A percentile compares a stretch with the other conserved stretches of the same genome.
These are phyloP conservation scores for Nannizziopsis barbatae DNA, from an alignment of 2,329 filamentous ascomycete species.

Conservation along the genomic window DNA sequence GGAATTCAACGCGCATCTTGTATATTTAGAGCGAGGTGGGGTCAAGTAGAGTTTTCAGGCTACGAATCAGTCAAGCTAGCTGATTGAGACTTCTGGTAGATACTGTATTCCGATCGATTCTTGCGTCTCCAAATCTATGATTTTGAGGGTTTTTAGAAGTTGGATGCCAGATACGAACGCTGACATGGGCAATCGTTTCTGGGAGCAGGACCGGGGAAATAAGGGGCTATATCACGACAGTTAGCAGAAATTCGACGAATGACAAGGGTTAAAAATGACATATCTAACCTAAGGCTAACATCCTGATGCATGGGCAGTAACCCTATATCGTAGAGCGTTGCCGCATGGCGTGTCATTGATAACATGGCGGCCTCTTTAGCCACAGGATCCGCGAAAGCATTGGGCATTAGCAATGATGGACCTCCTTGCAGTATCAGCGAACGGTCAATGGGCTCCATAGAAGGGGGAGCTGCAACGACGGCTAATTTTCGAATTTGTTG, in stretches of 20 bases:
- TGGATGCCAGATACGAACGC: constrained; percentile 42
- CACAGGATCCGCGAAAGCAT: constrained; percentile 41
- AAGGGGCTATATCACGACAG: constrained; percentile 28
- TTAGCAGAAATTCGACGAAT: constrained; percentile 22
- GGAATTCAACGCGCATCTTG: too few species aligned
- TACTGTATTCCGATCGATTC: constrained; percentile 47
- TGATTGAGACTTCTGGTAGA: constrained; percentile 44
- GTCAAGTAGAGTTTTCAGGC: too few species aligned
- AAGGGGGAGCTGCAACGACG: constrained; percentile 40
- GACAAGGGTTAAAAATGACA: not conserved
- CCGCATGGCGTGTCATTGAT: constrained; percentile 41
- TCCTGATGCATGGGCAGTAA: constrained; percentile 48
- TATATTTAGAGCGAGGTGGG: too few species aligned
- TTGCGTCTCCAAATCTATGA: constrained; percentile 46
- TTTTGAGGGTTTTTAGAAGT: constrained; percentile 42
- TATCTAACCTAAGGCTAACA: constrained; percentile 24
- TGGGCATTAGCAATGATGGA: constrained; percentile 28
- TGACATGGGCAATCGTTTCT: constrained; percentile 45
- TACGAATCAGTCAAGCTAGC: too few species aligned
- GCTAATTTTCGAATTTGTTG: constrained; percentile 44
- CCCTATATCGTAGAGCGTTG: constrained; percentile 39
- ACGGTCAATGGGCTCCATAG: constrained; percentile 31
- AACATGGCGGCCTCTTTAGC: constrained; percentile 47
- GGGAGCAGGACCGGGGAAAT: constrained; percentile 45
- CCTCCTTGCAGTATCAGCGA: constrained; percentile 37